Base-by-base conservation (phyloP, 768 basidiomycete genomes). In the Calvatia gigantea region DNA sequence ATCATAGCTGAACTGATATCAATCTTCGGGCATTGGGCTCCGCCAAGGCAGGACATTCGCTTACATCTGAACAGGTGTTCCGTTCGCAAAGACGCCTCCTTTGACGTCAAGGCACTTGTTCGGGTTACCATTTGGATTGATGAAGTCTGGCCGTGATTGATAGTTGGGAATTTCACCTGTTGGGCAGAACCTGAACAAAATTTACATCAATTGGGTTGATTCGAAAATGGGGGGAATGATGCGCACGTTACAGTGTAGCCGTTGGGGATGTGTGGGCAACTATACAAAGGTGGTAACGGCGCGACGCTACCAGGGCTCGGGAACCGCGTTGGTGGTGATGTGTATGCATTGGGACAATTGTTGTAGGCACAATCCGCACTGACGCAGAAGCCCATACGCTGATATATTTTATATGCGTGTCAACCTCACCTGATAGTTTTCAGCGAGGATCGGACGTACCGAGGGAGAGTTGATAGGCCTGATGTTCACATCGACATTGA, bases 31-130 rank as follows among this genome's bases (percentile, higher is more conserved):
- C 9, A 39, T 15, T n/a, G 7, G 19, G 35, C n/a, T 21, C n/a
- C 39, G 32, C 19, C 2, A 17, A 23, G 33, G 29, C 7, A 17
- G 12, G 27, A 48, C 17, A 48, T 28, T 23, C 14, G 51, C 65
- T 58, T 47, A 68, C 69, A 70, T 65, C 25, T 69, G 67, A 8
- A 70, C 68, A 23, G 68, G 65, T 0, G 67, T 65, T 4, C 68
- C 69, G 35, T 69, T 62, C 1, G 63, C 61, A 38, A 64, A 60
- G 19, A 60, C 31, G 3, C 54, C 65, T 11, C 67, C 69, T n/a
- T 62, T 64, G 46, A 70, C 68, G 42, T 68, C 70, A 31, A 69
- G 52, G 41, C 67, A 71, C 53, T 69, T 67, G 19, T 42, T 56
- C 17, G 32, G 59, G 44, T 31, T 33, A 37, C 50, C 58, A 53